Evolutionary conservation across 345 rosid species (phyloP).

Genomic region (Capsella bursapastoris): DNA sequence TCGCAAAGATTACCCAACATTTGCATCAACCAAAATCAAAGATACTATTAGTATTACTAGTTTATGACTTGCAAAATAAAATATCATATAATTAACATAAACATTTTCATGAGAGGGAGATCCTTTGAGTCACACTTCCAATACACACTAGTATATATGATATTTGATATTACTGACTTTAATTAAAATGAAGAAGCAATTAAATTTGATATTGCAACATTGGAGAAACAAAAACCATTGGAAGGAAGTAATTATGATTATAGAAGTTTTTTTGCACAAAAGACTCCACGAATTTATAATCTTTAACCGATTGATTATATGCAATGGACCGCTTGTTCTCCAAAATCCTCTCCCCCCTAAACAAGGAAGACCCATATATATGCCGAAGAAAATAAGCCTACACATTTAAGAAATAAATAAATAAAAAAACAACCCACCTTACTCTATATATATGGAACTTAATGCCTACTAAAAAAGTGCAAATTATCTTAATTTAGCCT

Average conservation of each 20-base stretch:
- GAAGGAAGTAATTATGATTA: no score
- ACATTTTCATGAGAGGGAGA: background rate
- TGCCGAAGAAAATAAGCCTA: background rate
- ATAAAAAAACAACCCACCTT: background rate
- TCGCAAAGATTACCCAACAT: background rate
- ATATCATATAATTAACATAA: no score
- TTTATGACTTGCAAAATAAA: no score
- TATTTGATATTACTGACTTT: no score
- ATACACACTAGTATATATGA: background rate
- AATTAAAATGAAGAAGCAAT: no score
- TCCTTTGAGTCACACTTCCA: background rate
- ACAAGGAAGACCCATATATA: background rate
- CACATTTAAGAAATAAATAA: background rate
- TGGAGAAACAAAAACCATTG: no score
- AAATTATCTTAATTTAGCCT: background rate
- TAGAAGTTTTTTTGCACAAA: background rate
- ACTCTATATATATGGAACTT: background rate
- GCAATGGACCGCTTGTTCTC: background rate
- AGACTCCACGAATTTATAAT: background rate
- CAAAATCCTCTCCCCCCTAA: background rate
- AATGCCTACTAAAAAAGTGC: background rate
- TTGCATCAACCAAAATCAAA: background rate
- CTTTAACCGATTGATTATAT: background rate
- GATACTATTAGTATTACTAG: no score
- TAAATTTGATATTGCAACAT: no score